Evolutionary conservation across 768 basidiomycete genomes (phyloP).

Genomic region (Boletus rex-veris): DNA sequence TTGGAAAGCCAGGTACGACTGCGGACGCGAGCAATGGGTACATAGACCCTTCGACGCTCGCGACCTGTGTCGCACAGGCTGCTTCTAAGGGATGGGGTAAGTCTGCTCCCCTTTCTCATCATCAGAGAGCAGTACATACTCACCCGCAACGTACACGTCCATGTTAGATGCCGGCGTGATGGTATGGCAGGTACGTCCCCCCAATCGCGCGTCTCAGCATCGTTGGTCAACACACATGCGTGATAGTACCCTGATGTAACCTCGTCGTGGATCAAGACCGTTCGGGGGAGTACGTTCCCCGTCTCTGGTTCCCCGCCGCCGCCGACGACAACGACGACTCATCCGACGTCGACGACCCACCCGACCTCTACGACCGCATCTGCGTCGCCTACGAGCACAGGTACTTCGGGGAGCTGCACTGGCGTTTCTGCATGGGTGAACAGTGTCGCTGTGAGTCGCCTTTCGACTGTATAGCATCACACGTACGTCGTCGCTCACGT

Average conservation of each 20-base stretch:
- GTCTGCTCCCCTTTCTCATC: conserved; percentile 20
- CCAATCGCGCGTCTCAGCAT: background rate
- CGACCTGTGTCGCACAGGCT: conserved; percentile 58
- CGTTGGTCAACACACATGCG: background rate
- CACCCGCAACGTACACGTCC: background rate
- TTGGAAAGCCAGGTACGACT: conserved; percentile 49
- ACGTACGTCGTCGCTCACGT: background rate
- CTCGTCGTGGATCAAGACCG: conserved; percentile 38
- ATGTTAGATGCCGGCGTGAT: conserved; percentile 37
- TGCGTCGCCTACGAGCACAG: conserved; percentile 20
- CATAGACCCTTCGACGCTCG: conserved; percentile 54
- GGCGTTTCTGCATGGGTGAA: conserved; percentile 43
- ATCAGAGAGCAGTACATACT: background rate
- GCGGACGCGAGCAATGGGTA: conserved; percentile 50
- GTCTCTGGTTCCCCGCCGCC: conserved; percentile 7
- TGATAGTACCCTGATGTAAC: conserved; percentile 37
- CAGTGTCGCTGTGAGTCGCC: conserved; percentile 34
- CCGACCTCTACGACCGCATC: background rate
- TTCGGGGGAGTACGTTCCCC: conserved; percentile 38
- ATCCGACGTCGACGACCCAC: background rate
- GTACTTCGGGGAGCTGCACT: conserved; percentile 35
- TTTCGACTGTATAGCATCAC: too few relatives aligned
- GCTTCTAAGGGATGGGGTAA: conserved; percentile 64
- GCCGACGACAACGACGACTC: background rate
- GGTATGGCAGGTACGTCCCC: conserved; percentile 39